phyloP scores from a whole-genome alignment of 1,284 basidiomycete genomes.

The Neotropicomus parvogracilis region DNA sequence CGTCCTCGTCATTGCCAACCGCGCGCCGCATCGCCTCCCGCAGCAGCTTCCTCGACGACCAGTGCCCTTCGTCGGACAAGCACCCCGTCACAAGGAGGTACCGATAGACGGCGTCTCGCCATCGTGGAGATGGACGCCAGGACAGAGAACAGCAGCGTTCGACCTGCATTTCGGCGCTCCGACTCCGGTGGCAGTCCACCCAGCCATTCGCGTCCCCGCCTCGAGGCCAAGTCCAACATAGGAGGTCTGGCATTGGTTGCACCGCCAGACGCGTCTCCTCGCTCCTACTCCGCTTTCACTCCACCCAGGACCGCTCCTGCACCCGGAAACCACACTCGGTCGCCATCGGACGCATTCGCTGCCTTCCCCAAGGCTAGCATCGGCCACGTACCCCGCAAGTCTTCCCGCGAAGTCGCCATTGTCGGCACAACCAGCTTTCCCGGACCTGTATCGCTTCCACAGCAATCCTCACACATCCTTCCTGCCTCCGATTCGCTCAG shows the following conservation, averaged over 20 bases:
- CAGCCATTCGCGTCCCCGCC: slow-evolving; percentile 38
- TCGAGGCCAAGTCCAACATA: slow-evolving; percentile 41
- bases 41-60: slow-evolving; percentile 18
- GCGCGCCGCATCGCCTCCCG: slow-evolving; percentile 31
- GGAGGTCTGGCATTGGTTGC: slow-evolving; percentile 60
- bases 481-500: slow-evolving; percentile 27
- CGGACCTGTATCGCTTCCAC: slow-evolving; percentile 26
- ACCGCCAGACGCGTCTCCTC: slow-evolving; percentile 62
- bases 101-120: slow-evolving; percentile 62
- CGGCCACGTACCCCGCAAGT: slow-evolving; percentile 34
- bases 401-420: slow-evolving; percentile 56
- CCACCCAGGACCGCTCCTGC: slow-evolving; percentile 49
- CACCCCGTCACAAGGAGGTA: slow-evolving; percentile 52
- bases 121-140: slow-evolving; percentile 55
- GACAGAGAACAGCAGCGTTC: slow-evolving; percentile 30
- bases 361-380: slow-evolving; percentile 11
- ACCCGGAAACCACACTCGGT: slow-evolving; percentile 37
- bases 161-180: slow-evolving; percentile 24
- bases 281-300: slow-evolving; percentile 46
- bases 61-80: slow-evolving; percentile 42
- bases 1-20: slow-evolving; percentile 9
- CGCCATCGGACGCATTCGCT: slow-evolving; percentile 42
- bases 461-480: slow-evolving; percentile 21
- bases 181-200: slow-evolving; percentile 29
- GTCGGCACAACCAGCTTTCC: slow-evolving; percentile 42